Base-by-base conservation (phyloP, 768 basidiomycete species). In the Trametes sanguinea region DNA sequence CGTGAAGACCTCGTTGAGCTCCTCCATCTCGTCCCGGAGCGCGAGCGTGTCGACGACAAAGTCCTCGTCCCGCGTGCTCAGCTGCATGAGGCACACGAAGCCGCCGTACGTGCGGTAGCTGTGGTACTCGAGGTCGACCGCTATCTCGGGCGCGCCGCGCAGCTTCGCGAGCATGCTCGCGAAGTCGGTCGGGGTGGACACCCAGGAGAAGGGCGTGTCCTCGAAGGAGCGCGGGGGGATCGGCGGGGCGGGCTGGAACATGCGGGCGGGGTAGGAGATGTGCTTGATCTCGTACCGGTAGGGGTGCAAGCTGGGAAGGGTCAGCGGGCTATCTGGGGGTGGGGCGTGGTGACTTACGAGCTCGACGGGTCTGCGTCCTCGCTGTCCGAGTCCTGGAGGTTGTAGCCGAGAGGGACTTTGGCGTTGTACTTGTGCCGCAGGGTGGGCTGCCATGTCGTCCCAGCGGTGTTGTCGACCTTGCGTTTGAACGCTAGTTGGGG, bases 121-220 rank as follows among this genome's bases (percentile, higher is more conserved):
- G 78, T 98, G 95, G 71, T 98, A 91, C 75, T 99, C 96, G 32
- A 99, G 77, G 75, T 99, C 97, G 29, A 99, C 82, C 0, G 97
- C 96, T 55, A 98, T 86, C 73, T 96, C 95, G 29, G 75, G 76
- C n/a, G 80, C 82, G 5, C 72, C 70, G 30, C 82, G 82, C n/a
- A 98, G 80, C 59, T 83, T 81, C 11, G 80, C 81, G 4, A 95
- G 77, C 84, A 97, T 87, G 35, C 69, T 71, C 11, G 81, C 73
- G 45, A 97, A 79, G 5, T 78, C 76, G 16, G 78, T 75, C 0
- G 78, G 69, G 10, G 85, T 88, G 6, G 85, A 81, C 2, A 98
- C 81, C 80, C 86, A 95, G 16, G 81, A 83, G 67, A 90, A 86
- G 11, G 88, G 83, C 0, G 85, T 86, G 10, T 82, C 77, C 9